Evolutionary conservation across 306 rosid species (phyloP).

Genomic region (Malus fusca): DNA sequence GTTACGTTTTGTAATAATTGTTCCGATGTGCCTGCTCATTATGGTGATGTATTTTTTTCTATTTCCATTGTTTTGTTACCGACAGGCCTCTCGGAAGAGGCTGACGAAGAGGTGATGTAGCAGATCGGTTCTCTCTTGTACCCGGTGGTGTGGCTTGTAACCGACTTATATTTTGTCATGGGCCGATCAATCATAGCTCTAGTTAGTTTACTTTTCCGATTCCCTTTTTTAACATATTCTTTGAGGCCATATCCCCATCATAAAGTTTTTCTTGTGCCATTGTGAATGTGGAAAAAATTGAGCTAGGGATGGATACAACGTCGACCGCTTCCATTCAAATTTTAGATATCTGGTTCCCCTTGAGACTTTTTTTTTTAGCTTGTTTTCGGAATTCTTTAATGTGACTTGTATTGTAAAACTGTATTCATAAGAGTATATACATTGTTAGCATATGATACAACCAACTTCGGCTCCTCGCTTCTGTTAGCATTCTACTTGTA

Average conservation of each 20-base stretch:
- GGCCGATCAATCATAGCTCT: conserved; percentile 45
- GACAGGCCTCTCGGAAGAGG: conserved; percentile 45
- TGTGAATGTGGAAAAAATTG: conserved; percentile 60
- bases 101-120: conserved; percentile 31
- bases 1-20: background rate
- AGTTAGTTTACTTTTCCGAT: conserved; percentile 21
- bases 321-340: conserved; percentile 17
- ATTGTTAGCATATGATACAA: background rate
- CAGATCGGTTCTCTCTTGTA: conserved; percentile 49
- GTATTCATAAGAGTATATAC: conserved; percentile 28
- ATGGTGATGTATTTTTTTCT: background rate
- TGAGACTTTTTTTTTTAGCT: background rate
- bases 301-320: conserved; percentile 27
- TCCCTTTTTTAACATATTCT: conserved; percentile 40
- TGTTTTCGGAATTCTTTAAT: conserved; percentile 18
- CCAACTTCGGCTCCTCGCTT: background rate
- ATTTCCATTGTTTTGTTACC: conserved; percentile 3
- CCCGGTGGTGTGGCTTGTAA: conserved; percentile 48
- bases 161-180: conserved; percentile 36
- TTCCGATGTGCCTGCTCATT: background rate
- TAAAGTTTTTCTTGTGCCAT: conserved; percentile 26
- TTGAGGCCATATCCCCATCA: conserved; percentile 37
- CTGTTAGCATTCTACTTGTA: no score
- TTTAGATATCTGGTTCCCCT: conserved; percentile 26
- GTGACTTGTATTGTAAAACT: conserved; percentile 36